Evolutionary conservation across 2,329 filamentous ascomycete genomes (phyloP).

Genomic region (Ascochyta koolunga): DNA sequence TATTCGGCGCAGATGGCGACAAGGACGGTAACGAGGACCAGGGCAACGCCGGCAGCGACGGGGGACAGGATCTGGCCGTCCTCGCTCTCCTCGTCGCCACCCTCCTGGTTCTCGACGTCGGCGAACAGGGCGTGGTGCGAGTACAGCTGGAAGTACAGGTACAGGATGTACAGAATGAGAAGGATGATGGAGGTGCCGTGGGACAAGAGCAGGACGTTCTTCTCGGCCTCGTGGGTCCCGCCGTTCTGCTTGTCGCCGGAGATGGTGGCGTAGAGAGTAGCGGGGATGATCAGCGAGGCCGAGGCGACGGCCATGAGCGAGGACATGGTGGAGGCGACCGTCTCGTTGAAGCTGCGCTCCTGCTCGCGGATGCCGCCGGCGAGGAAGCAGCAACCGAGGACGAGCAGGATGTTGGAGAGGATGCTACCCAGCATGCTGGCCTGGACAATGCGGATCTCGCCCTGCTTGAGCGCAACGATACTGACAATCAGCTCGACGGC

Average conservation of each 20-base stretch:
- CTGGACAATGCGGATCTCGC: constrained; percentile 95
- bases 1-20: constrained; percentile 61
- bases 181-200: constrained; percentile 61
- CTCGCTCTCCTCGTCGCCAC: constrained; percentile 38
- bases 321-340: constrained; percentile 78
- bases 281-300: constrained; percentile 60
- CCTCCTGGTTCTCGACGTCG: constrained; percentile 42
- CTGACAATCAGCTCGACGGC: constrained; percentile 85
- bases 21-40: constrained; percentile 56
- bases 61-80: constrained; percentile 53
- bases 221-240: constrained; percentile 49
- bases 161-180: constrained; percentile 60
- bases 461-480: constrained; percentile 83
- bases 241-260: constrained; percentile 44
- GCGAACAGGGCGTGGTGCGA: constrained; percentile 57
- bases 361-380: constrained; percentile 54
- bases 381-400: constrained; percentile 61
- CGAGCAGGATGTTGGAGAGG: constrained; percentile 89
- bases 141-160: constrained; percentile 62
- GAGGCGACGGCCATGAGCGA: constrained; percentile 64
- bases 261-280: constrained; percentile 58
- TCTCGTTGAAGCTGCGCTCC: constrained; percentile 68
- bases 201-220: constrained; percentile 57
- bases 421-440: constrained; percentile 97
- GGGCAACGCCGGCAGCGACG: constrained; percentile 52